Evolutionary conservation across 1,284 basidiomycete species (phyloP).

Genomic region (Cryptococcus sp.): DNA sequence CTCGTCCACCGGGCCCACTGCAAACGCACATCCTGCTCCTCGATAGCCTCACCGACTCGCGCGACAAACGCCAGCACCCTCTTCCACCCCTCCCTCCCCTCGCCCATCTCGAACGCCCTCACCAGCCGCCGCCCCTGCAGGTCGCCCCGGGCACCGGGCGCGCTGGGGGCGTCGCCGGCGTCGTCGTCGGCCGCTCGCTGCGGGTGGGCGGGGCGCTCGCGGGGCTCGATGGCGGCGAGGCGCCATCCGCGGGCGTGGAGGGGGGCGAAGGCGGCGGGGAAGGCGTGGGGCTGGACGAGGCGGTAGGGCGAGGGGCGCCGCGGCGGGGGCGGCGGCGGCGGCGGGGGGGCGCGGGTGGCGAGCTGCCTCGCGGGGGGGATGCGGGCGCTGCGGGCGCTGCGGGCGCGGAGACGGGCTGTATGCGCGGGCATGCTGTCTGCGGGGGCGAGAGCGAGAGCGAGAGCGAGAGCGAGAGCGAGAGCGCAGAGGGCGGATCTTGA

Average conservation of each 20-base stretch:
- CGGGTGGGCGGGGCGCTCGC: conserved; percentile 4
- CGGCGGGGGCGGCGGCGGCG: conserved; percentile 4
- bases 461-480: no score
- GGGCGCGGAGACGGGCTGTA: no score
- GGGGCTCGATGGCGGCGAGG: conserved; percentile 9
- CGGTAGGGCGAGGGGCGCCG: conserved; percentile 38
- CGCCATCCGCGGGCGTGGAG: conserved; percentile 40
- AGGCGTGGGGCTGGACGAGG: conserved; percentile 28
- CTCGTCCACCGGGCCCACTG: no score
- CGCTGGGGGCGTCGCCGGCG: neutral
- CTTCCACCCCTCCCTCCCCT: conserved; percentile 33
- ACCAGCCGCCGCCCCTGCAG: conserved; percentile 33
- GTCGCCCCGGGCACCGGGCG: conserved; percentile 14
- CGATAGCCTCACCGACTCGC: conserved; percentile 17
- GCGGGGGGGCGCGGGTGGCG: neutral
- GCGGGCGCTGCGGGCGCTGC: no score
- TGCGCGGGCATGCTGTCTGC: no score
- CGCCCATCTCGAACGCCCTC: conserved; percentile 28
- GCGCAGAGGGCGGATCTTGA: no score
- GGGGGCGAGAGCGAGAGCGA: no score
- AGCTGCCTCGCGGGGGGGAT: neutral
- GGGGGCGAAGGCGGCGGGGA: conserved; percentile 32
- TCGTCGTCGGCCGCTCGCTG: neutral
- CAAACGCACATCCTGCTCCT: conserved; percentile 34
- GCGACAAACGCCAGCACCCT: conserved; percentile 14